These are phyloP conservation scores for Protomyces lactucae-debilis DNA, from an alignment of 1,139 yeast species.

Conservation along the genomic window DNA sequence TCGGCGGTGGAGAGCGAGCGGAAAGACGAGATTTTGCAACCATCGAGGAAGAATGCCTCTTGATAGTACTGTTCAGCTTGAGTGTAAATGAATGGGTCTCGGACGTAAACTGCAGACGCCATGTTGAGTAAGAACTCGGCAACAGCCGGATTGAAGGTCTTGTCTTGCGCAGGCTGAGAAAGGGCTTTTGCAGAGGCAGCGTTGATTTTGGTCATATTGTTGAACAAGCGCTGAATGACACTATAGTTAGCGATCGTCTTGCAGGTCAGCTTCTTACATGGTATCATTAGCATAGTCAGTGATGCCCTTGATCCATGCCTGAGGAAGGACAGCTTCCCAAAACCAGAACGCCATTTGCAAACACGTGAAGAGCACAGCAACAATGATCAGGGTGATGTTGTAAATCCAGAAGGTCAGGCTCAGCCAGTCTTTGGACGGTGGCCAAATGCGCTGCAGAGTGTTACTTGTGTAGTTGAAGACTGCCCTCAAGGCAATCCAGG, in stretches of 20 bases:
- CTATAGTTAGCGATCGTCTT: background rate
- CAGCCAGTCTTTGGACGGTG: background rate
- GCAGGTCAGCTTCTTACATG: background rate
- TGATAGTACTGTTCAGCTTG: constrained; percentile 5
- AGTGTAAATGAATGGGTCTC: background rate
- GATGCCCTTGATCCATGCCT: background rate
- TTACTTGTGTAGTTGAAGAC: background rate
- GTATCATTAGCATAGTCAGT: background rate
- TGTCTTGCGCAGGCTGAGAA: background rate
- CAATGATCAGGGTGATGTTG: background rate
- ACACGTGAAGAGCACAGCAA: background rate
- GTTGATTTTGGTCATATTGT: background rate
- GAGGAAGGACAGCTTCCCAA: background rate
- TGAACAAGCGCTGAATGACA: background rate
- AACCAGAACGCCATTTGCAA: background rate
- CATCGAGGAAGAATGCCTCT: background rate
- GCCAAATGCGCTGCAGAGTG: background rate
- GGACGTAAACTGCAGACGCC: constrained; percentile 8
- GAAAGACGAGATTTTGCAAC: background rate
- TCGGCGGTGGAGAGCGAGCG: background rate
- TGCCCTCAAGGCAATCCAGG: background rate
- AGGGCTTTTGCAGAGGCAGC: background rate
- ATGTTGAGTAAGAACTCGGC: constrained; percentile 10
- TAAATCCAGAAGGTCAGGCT: background rate
- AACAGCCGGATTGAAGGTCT: background rate